Percentiles rank a stretch among this genome's conserved stretches.
Evolutionary conservation across 2,329 filamentous ascomycete species (phyloP).

Genomic region (Aspergillus neotritici): DNA sequence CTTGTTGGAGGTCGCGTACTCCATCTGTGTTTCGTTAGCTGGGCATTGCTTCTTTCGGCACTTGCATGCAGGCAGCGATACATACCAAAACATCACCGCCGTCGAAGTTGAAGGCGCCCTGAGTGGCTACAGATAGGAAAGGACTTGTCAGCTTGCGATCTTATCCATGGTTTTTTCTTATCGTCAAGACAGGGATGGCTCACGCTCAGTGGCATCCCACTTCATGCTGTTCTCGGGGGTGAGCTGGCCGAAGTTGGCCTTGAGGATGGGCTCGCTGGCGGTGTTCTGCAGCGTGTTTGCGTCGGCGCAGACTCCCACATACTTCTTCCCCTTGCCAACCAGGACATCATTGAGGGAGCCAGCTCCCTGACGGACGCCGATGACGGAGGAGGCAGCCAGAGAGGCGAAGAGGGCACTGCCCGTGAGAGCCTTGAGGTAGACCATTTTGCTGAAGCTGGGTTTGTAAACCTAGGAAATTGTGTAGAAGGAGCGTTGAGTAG

Average conservation of each 20-base stretch:
- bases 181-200: background rate
- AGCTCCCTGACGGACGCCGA: constrained; percentile 11
- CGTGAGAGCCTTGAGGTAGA: constrained; percentile 6
- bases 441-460: constrained; percentile 1
- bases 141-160: background rate
- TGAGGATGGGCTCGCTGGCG: constrained; percentile 54
- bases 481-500: too few species aligned
- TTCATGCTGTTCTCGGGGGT: constrained; percentile 61
- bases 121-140: constrained; percentile 25
- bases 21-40: constrained; percentile 55
- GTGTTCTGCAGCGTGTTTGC: constrained; percentile 52
- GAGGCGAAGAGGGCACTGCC: constrained; percentile 3
- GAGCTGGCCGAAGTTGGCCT: constrained; percentile 59
- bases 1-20: constrained; percentile 33
- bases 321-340: constrained; percentile 60
- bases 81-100: constrained; percentile 45
- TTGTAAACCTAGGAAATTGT: too few species aligned
- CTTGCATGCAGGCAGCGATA: constrained; percentile 49
- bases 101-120: constrained; percentile 52
- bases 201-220: constrained; percentile 58
- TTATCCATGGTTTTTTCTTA: background rate
- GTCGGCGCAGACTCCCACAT: constrained; percentile 57
- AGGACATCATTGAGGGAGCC: constrained; percentile 50
- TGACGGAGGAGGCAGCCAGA: constrained; percentile 3
- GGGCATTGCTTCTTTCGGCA: constrained; percentile 47